Percentiles rank a stretch among this genome's conserved stretches.
Evolutionary conservation across 2,329 filamentous ascomycete genomes (phyloP).

Genomic region (Xylariales sp.): DNA sequence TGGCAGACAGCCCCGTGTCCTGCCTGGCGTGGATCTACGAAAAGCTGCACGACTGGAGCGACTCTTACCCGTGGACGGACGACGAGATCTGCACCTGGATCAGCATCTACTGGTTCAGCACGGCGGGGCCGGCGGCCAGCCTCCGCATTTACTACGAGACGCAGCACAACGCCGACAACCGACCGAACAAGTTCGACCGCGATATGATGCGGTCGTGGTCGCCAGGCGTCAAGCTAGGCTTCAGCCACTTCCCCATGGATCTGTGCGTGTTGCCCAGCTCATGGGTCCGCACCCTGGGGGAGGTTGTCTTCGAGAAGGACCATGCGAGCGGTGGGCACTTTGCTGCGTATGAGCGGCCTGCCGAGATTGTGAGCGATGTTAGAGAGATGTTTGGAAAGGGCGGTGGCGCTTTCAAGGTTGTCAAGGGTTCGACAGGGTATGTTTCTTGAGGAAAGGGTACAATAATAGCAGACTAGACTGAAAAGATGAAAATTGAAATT

Average conservation of each 20-base stretch:
- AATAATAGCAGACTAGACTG: too few relatives aligned
- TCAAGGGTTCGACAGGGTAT: slow-evolving; percentile 21
- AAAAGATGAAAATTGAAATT: too few relatives aligned
- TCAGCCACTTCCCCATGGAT: slow-evolving; percentile 57
- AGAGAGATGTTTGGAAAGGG: slow-evolving; percentile 53
- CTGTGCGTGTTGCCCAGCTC: slow-evolving; percentile 46
- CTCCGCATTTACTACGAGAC: slow-evolving; percentile 70
- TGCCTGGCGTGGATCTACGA: slow-evolving; percentile 77
- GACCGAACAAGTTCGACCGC: slow-evolving; percentile 14
- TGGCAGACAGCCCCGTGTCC: slow-evolving; percentile 66
- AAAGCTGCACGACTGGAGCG: slow-evolving; percentile 74
- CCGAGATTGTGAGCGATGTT: slow-evolving; percentile 48
- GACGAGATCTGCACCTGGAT: slow-evolving; percentile 76
- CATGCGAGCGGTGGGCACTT: slow-evolving; percentile 56
- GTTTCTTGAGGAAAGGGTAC: too few relatives aligned
- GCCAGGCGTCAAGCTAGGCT: slow-evolving; percentile 30
- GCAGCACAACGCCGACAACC: slow-evolving; percentile 30
- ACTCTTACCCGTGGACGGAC: slow-evolving; percentile 67
- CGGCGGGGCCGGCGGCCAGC: slow-evolving; percentile 62
- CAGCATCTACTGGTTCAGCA: slow-evolving; percentile 67
- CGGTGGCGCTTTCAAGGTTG: slow-evolving; percentile 37
- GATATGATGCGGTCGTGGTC: slow-evolving; percentile 19
- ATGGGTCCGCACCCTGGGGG: slow-evolving; percentile 56
- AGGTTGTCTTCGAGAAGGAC: slow-evolving; percentile 51
- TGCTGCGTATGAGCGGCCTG: slow-evolving; percentile 54